Evolutionary conservation across 371 early-diverging fungal genomes (phyloP), one percentile per base, ranked within the genome.

Genomic region (Gilbertella persicaria): DNA sequence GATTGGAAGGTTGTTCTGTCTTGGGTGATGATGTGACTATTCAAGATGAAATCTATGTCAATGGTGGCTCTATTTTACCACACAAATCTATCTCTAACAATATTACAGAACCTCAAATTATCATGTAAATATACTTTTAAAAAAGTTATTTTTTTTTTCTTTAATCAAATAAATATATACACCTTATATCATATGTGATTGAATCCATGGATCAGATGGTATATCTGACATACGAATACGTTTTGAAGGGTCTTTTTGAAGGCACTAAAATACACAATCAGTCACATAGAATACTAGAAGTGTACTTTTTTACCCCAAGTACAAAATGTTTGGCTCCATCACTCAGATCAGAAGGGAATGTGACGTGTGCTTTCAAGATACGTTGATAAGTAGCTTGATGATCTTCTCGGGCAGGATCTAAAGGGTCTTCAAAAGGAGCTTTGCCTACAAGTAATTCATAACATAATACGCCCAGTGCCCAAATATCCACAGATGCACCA

Each of bases 391-490:
- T 95, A 44, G 80, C 78, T 33, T 80, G 73, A 24, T 28, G 23
- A 35, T 47, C 80, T 37, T 24, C 67, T 17, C 19, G 16, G 17
- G 24, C 19, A 1, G 13, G 40, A 4, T 55, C 39, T 5, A 54
- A 30, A 8, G 6, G 19, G n/a, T 88, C 91, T 69, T 97, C 96
- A 80, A 99, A 99, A 0, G 99, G 99, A 1, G 99, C 94, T 1
- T 80, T 79, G 1, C 99, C 99, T 4, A 91, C 91, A 4, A 99
- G 60, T 63, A 99, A 92, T 73, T 99, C 99, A 75, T 93, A 99
- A 47, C 86, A 80, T 7, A 99, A 66, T 12, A 93, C 78, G 14
- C 94, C 95, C 3, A 92, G 65, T 29, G 89, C 88, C 95, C 95
- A 95, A 30, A 90, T 73, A 59, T 95, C 95, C 7, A 84, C 88